Base-by-base conservation (phyloP, 345 rosid species). In the Salix suchowensis region DNA sequence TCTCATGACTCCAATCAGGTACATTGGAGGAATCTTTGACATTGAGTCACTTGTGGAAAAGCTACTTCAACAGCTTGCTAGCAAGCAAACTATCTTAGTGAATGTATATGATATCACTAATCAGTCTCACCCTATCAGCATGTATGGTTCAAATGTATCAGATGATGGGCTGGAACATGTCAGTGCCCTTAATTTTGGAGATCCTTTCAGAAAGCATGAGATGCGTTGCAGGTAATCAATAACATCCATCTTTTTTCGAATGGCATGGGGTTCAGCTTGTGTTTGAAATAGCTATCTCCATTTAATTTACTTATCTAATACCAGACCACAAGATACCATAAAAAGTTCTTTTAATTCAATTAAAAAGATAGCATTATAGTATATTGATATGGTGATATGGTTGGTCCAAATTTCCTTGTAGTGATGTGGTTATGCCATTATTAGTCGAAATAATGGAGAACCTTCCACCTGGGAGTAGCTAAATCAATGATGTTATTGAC, bases 31-130 rank as follows among this genome's bases (percentile, higher is more conserved):
- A 77, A 86, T 95, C 34, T 95, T 95, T 66, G 92, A 95, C 76
- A 90, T 95, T 13, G 97, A 95, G 82, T 89, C 94, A 21, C 90
- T 95, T 24, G 97, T 95, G 67, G 97, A 93, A 78, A 95, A 93
- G 88, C 83, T 95, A 78, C 97, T 95, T 80, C 97, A 95, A 11
- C 97, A 95, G 82, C 96, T 95, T 60, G 97, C 98, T 13, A 95
- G 97, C 89, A 88, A 95, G 84, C 97, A 95, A 85, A 88, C 90
- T 14, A 95, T 95, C 78, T 87, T 91, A 26, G 98, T 95, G 76
- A 92, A 93, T 87, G 98, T 93, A 62, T 90, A 89, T 39, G 98
- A 95, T 70, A 92, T 82, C 37, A 91, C 92, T 32, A 89, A 91
- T 79, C 74, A 23, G 30, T 91, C 97, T 67, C 72, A 80, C 8